Percentiles rank a stretch among this genome's conserved stretches.
Conservation (phyloP, 2,329 filamentous ascomycete genomes). For the Akanthomyces lecanii region DNA sequence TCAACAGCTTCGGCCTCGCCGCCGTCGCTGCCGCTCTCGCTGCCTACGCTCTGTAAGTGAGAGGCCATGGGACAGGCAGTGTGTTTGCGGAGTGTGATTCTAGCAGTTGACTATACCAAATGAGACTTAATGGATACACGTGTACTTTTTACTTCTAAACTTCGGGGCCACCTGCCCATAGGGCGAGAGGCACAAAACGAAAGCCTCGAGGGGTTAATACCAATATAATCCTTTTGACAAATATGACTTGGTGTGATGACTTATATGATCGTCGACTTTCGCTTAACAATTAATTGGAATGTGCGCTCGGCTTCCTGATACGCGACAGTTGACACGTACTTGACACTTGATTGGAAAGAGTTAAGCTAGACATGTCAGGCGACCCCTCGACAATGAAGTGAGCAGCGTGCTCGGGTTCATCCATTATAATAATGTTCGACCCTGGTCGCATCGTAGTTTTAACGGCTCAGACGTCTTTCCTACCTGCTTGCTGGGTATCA, state of each 20-base stretch:
- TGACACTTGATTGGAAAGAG: no score
- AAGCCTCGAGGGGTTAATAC: constrained; percentile 6
- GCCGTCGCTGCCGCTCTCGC: constrained; percentile 26
- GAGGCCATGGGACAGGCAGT: no score
- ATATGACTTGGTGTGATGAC: background rate
- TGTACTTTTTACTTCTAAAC: background rate
- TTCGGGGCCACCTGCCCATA: background rate
- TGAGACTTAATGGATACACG: background rate
- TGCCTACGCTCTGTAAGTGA: constrained; percentile 27
- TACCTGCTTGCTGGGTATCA: background rate
- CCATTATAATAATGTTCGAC: no score
- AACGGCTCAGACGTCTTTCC: no score
- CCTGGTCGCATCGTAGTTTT: no score
- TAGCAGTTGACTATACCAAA: background rate
- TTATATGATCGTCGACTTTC: no score
- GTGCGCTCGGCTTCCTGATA: no score
- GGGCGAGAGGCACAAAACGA: background rate
- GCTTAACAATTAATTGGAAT: no score
- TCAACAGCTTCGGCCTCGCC: constrained; percentile 25
- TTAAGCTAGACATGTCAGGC: no score
- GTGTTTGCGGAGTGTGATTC: background rate
- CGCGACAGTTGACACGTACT: no score
- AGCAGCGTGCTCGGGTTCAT: no score
- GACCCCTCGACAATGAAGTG: no score
- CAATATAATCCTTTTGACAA: background rate